Conservation (phyloP, 106 monocot genomes). For the Dendrobium officinale region DNA sequence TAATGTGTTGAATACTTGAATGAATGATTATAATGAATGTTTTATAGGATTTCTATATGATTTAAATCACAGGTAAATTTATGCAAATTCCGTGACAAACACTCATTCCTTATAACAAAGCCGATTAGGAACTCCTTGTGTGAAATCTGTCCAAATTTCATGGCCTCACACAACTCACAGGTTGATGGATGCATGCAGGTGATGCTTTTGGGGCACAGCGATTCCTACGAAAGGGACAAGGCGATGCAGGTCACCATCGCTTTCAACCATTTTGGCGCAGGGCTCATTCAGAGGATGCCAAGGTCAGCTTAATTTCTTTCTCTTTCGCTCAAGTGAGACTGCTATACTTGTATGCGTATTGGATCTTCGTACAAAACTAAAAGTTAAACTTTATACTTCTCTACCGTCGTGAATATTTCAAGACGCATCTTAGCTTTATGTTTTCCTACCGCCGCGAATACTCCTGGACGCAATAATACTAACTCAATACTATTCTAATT, state of each 20-base stretch:
- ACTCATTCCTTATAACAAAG: background rate
- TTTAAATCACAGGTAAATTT: too few relatives aligned
- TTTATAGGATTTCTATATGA: too few relatives aligned
- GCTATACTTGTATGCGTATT: background rate
- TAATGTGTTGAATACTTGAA: too few relatives aligned
- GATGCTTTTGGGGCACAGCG: constrained; percentile 13
- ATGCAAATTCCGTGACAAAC: too few relatives aligned
- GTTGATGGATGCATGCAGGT: constrained; percentile 1
- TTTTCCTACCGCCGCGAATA: too few relatives aligned
- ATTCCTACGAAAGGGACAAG: constrained; percentile 9
- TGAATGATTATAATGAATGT: too few relatives aligned
- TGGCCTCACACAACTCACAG: background rate
- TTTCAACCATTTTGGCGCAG: constrained; percentile 12
- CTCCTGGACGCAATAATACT: background rate
- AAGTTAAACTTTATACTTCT: too few relatives aligned
- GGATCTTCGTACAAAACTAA: too few relatives aligned
- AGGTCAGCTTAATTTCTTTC: background rate
- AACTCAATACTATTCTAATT: background rate
- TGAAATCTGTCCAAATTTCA: background rate
- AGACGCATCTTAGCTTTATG: too few relatives aligned
- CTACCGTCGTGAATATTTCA: too few relatives aligned
- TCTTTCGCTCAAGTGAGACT: background rate
- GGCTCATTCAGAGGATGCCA: constrained; percentile 7
- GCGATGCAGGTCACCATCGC: constrained; percentile 8
- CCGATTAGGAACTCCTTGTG: background rate